A percentile compares a stretch with the other conserved stretches of the same genome.
phyloP scores from a whole-genome alignment of 371 early-diverging fungal species.

The Mortierella sp. region DNA sequence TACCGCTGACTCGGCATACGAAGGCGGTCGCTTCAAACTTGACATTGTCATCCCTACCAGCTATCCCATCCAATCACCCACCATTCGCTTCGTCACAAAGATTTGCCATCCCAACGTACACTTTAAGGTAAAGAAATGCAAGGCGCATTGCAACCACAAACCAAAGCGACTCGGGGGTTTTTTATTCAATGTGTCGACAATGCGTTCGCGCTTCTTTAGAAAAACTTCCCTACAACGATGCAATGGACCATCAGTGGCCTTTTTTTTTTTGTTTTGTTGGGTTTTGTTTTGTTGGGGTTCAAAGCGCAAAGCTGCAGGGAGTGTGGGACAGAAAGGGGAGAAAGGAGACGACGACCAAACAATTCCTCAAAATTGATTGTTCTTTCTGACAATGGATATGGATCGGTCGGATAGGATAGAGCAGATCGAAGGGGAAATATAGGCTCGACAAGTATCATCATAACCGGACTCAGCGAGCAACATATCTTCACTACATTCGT shows the following conservation, averaged over 20 bases:
- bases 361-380: not conserved
- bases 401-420: not conserved
- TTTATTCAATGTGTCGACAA: not conserved
- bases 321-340: conserved; percentile 3
- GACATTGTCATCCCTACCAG: conserved; percentile 69
- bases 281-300: conserved; percentile 8
- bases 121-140: conserved; percentile 68
- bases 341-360: not conserved
- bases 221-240: not conserved
- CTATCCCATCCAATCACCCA: conserved; percentile 86
- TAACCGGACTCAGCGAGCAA: not conserved
- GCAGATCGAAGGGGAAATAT: not conserved
- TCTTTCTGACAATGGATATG: not conserved
- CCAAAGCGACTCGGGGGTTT: not conserved
- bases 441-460: not conserved
- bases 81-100: conserved; percentile 78
- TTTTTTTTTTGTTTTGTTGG: conserved; percentile 4
- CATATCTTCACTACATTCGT: not conserved
- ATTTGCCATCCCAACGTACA: conserved; percentile 89
- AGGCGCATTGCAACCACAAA: not conserved
- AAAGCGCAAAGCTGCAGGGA: not conserved
- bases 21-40: conserved; percentile 76
- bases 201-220: not conserved
- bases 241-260: not conserved
- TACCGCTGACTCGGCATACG: conserved; percentile 88